phyloP scores from a whole-genome alignment of 257 asterid species.

The Scutellaria baicalensis region DNA sequence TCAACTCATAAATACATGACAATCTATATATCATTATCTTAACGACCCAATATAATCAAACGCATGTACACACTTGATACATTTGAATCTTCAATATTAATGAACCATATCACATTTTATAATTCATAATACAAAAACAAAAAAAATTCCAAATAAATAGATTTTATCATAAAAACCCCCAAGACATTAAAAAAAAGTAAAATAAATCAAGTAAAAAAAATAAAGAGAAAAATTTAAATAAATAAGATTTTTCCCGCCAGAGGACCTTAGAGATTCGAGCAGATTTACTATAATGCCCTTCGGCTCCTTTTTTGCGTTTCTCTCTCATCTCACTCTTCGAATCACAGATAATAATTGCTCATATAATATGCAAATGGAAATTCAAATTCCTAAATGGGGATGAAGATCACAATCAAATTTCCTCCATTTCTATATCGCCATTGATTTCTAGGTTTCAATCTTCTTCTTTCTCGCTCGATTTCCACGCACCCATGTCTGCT shows the following conservation, averaged over 20 bases:
- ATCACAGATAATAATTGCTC: constrained; percentile 20
- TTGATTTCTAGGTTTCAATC: constrained; percentile 21
- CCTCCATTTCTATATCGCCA: constrained; percentile 9
- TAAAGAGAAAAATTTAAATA: background rate
- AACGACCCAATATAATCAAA: too few relatives aligned
- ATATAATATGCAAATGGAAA: constrained; percentile 6
- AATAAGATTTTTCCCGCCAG: constrained; percentile 27
- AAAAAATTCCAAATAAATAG: too few relatives aligned
- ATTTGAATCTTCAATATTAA: too few relatives aligned
- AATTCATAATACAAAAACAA: too few relatives aligned
- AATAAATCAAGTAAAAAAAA: too few relatives aligned
- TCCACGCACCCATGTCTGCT: constrained; percentile 20
- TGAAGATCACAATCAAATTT: constrained; percentile 13
- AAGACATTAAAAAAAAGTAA: too few relatives aligned
- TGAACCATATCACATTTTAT: too few relatives aligned
- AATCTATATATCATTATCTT: too few relatives aligned
- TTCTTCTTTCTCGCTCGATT: background rate
- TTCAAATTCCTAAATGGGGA: background rate
- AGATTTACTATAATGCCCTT: constrained; percentile 14
- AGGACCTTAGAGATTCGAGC: background rate
- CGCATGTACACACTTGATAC: too few relatives aligned
- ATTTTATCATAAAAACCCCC: too few relatives aligned
- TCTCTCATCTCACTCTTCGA: constrained; percentile 2
- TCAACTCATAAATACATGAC: too few relatives aligned
- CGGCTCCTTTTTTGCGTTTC: background rate